Base-by-base conservation (phyloP, 441 rosid species). In the Arabidopsis lyrata region DNA sequence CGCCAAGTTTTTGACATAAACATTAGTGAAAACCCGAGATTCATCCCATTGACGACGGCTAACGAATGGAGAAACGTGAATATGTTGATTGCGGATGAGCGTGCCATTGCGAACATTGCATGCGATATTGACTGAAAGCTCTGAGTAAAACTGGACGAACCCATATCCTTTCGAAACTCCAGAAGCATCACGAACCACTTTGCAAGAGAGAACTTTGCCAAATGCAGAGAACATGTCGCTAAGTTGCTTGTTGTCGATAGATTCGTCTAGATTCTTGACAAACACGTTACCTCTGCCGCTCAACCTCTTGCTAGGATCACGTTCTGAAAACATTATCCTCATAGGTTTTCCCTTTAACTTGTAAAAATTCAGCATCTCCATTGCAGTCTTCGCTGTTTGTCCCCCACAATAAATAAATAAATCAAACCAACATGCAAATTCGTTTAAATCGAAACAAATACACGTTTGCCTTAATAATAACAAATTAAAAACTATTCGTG, bases 241-340 rank as follows among this genome's bases (percentile, higher is more conserved):
- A 81, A 88, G 75, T 11, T 84, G 82, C 76, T 86, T 86, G 80
- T 81, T 80, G 67, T 86, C 89, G 24, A 90, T 63, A 0, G 84
- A 52, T 18, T 71, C 12, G 50, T 87, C 85, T 52, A 88, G 77
- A 63, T 88, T 90, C 85, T 90, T 90, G 70, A 90, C 82, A 13
- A 85, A 90, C 42, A 90, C 78, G 61, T 90, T 90, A 27, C 75
- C 90, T 70, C 61, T 56, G 5, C 92, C 89, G 53, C 89, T 87
- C 58, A 49, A 84, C 64, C 91, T 81, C 8, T 80, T 78, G 41
- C 85, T 85, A 36, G 93, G 95, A 82, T 88, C 91, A 22, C 89
- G 80, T 57, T 84, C 82, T 69, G 91, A 86, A 71, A 68, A 83
- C 91, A 88, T 86, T 22, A 87, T 86, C 74, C 91, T 78, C 42